Conservation (phyloP, 768 basidiomycete species). For the Pulveroboletus sp. region DNA sequence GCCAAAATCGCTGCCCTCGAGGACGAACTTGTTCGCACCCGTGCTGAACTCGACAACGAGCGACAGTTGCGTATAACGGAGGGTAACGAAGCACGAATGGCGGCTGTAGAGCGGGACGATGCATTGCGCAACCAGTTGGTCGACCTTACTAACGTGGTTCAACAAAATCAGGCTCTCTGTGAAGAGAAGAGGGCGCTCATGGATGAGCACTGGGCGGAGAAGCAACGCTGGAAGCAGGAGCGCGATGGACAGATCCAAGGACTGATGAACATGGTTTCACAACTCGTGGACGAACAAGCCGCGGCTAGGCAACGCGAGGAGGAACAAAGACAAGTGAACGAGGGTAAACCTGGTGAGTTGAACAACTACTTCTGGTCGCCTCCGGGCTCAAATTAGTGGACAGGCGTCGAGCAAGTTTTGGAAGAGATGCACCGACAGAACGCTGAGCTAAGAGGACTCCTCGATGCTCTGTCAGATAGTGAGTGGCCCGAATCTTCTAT, state of each 20-base stretch:
- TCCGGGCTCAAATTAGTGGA: slow-evolving; percentile 9
- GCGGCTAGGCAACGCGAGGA: slow-evolving; percentile 47
- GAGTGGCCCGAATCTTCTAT: slow-evolving; percentile 18
- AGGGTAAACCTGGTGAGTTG: slow-evolving; percentile 51
- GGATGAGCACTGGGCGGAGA: slow-evolving; percentile 63
- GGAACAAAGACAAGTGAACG: slow-evolving; percentile 48
- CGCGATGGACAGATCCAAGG: slow-evolving; percentile 57
- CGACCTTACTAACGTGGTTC: slow-evolving; percentile 70
- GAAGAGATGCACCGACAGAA: slow-evolving; percentile 58
- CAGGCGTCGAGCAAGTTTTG: slow-evolving; percentile 58
- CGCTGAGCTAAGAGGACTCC: slow-evolving; percentile 51
- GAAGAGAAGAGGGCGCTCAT: slow-evolving; percentile 54
- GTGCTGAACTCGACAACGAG: slow-evolving; percentile 61
- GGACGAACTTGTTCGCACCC: slow-evolving; percentile 53
- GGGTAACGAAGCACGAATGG: slow-evolving; percentile 61
- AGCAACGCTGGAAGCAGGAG: slow-evolving; percentile 50
- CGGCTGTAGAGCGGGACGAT: slow-evolving; percentile 57
- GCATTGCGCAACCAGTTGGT: slow-evolving; percentile 53
- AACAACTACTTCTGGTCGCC: neutral
- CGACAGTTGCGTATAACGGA: slow-evolving; percentile 51
- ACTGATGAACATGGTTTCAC: slow-evolving; percentile 56
- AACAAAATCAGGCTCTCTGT: slow-evolving; percentile 58
- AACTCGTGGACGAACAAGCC: slow-evolving; percentile 52
- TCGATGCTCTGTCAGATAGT: slow-evolving; percentile 55
- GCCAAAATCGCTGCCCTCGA: slow-evolving; percentile 57